phyloP scores from a whole-genome alignment of 441 rosid genomes.

The Bocquillonia castaneifolia region DNA sequence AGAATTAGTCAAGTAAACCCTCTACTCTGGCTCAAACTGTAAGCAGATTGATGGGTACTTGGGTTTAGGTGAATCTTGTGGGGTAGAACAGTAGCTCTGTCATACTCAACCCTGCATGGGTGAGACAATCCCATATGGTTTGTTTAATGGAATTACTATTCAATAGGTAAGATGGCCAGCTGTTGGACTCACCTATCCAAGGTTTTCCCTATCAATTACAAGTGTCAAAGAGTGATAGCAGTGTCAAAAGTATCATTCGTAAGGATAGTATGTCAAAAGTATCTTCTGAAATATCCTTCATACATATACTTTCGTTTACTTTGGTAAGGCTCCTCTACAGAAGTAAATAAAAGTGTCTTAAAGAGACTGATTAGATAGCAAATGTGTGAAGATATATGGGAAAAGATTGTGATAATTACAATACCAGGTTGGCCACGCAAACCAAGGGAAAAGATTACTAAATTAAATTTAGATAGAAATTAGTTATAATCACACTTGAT shows the following conservation, averaged over 20 bases:
- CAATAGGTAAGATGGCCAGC: not conserved
- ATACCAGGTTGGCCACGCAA: not conserved
- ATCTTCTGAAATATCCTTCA: not conserved
- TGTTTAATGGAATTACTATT: too few species aligned
- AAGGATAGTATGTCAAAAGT: not conserved
- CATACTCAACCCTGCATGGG: not conserved
- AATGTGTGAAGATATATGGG: not conserved
- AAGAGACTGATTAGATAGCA: not conserved
- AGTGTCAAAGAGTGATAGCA: not conserved
- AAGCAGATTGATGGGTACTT: not conserved
- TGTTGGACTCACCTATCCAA: not conserved
- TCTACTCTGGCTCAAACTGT: not conserved
- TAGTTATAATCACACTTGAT: not conserved
- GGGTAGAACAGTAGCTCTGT: not conserved
- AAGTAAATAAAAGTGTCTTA: not conserved
- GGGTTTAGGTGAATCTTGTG: not conserved
- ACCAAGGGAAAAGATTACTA: not conserved
- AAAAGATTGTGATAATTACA: not conserved
- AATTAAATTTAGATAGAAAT: conserved; percentile 8
- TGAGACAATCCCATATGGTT: not conserved
- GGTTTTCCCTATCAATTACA: not conserved
- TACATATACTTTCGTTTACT: not conserved
- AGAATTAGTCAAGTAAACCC: not conserved
- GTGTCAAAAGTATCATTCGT: not conserved
- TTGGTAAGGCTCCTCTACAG: not conserved